Evolutionary conservation across 2,329 filamentous ascomycete genomes (phyloP).

Genomic region (Endocalyx cinctus): DNA sequence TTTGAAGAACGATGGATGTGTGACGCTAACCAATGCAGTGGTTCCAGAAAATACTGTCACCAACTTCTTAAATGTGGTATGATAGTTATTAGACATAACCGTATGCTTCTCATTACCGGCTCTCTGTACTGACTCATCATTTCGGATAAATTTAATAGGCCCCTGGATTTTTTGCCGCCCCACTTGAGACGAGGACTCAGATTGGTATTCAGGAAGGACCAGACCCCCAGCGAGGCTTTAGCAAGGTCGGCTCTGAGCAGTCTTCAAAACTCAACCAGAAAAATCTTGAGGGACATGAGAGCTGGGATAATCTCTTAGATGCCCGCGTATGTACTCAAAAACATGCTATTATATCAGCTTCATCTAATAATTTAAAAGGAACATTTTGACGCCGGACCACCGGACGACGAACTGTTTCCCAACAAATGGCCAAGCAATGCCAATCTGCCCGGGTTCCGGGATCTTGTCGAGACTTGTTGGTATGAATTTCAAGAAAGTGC

Average conservation of each 20-base stretch:
- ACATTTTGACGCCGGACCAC: constrained; percentile 7
- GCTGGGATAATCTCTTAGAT: not conserved
- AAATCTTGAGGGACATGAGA: not conserved
- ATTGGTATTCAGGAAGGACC: not conserved
- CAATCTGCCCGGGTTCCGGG: constrained; percentile 6
- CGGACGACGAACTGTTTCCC: constrained; percentile 5
- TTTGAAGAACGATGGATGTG: not conserved
- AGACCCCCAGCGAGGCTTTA: constrained; percentile 1
- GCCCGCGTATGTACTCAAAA: not conserved
- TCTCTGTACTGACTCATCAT: not conserved
- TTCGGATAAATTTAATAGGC: not conserved
- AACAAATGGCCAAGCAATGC: constrained; percentile 6
- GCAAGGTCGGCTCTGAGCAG: not conserved
- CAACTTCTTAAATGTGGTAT: not conserved
- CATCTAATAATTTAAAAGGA: constrained; percentile 4
- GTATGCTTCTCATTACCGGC: not conserved
- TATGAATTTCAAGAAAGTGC: constrained; percentile 1
- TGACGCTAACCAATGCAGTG: not conserved
- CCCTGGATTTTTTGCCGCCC: not conserved
- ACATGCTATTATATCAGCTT: too few relatives aligned
- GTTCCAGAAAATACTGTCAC: not conserved
- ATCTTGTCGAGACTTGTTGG: constrained; percentile 6
- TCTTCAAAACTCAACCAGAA: not conserved
- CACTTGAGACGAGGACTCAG: not conserved
- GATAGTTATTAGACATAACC: not conserved